Evolutionary conservation across 2,329 filamentous ascomycete species (phyloP), one percentile per base, ranked within the genome.

Genomic region (Metarhizium sp.): DNA sequence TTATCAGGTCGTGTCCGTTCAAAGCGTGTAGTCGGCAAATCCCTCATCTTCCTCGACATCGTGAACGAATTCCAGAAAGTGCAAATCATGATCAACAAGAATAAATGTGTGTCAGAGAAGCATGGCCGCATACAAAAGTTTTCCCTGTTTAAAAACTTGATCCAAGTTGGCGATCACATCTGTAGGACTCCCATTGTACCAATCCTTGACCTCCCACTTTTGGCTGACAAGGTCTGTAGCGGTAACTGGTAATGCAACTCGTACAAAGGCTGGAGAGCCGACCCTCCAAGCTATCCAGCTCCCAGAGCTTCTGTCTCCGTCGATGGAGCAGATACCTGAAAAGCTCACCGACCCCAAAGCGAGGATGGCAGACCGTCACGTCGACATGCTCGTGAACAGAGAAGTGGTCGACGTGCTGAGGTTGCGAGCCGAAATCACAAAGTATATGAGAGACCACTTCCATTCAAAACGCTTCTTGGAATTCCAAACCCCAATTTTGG

Each of bases 401-500:
- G 73, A 80, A 43, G 79, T 84, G 2, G 75, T 84, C 13, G 84
- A 94, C 64, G 82, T 85, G 1, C 74, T 97, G 52, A 80, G 85
- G 36, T 77, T 94, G 29, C 85, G 92, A 40, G 85, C 90, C 0
- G 75, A 83, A 42, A 81, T 97, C 57, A 85, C 90, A 59, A 84
- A 85, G 57, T 81, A 82, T 60, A 78, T 97, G 60, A 84, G 90
- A 40, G 78, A 82, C 52, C 90, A 87, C 67, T 82, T 97, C 55
- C 76, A 89, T 57, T 76, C 82, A 8, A 78, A 81, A 49, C 79
- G 80, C 6, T 96, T 96, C 65, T 75, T 91, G 54, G 92, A 96
- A 71, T 91, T 97, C 50, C 88, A 88, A 62, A 99, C 94, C 0
- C 94, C 94, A 0, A 90, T 97, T 56, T 77, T 99, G 53, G 86